Evolutionary conservation across 2,329 filamentous ascomycete species (phyloP), one percentile per base, ranked within the genome.

Genomic region (Dryadomyces quercivorus): DNA sequence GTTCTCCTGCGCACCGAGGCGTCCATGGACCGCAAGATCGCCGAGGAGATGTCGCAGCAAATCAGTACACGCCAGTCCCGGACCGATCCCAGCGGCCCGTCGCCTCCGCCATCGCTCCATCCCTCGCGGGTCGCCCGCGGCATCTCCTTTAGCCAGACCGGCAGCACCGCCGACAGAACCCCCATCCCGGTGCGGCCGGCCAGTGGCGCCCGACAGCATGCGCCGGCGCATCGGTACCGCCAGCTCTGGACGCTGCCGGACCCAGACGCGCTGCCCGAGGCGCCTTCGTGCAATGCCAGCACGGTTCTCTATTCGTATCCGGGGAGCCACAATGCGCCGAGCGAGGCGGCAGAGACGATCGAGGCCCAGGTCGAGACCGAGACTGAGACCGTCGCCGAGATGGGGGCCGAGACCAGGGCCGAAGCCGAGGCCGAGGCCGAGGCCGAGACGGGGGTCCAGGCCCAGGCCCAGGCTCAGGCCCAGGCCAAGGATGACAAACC

Each of bases 1-100:
- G 77, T 84, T 7, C 71, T 95, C 10, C 85, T 82, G 60, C 82
- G 89, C 42, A 82, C 78, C 0, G 76, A 79, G 57, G 70, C 72
- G 16, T 75, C 77, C 1, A 61, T 77, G 8, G 69, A 72, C 3
- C 75, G 72, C 52, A 81, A 74, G 58, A 68, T 74, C 53, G 71
- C 72, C 1, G 76, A 79, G 51, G 78, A 81, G 55, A 69, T 70
- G n/a, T 70, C 72, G 5, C 72, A 74, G 46, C 65, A 58, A n/a
- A 50, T 55, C 5, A 21, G 71, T 6, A 60, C 68, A 10, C 71
- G 76, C 38, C 56, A 69, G 20, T 68, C 73, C 2, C 73, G 75
- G 60, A 64, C 68, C 34, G 77, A 80, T 18, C 67, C 70, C 43
- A 66, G 66, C 36, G 63, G 61, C 6, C 58, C 57, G 9, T 63